A percentile compares a stretch with the other conserved stretches of the same genome.
Conservation (phyloP, 2,329 filamentous ascomycete species). For the Aspergillus piperis region DNA sequence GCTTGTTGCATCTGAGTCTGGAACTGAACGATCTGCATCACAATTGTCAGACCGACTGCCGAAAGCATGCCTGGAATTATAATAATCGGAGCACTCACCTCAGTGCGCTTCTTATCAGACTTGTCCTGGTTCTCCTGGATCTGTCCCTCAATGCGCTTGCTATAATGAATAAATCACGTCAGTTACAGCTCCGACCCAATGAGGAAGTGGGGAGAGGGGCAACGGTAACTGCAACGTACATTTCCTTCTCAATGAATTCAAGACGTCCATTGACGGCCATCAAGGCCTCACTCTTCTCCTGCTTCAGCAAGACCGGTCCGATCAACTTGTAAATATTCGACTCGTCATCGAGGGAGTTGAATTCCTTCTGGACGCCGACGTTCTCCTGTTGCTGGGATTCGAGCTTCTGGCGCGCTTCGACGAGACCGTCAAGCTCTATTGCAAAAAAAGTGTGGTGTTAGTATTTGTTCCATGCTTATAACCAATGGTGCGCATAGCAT, state of each 20-base stretch:
- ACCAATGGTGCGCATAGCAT: not conserved
- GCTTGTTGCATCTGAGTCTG: conserved; percentile 42
- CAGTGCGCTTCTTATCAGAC: conserved; percentile 65
- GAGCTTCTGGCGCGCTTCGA: conserved; percentile 83
- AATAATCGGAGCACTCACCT: conserved; percentile 50
- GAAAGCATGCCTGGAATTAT: not conserved
- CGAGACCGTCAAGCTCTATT: conserved; percentile 73
- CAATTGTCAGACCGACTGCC: conserved; percentile 18
- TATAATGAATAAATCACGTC: conserved; percentile 31
- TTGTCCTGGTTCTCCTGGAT: conserved; percentile 65
- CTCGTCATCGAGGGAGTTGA: conserved; percentile 72
- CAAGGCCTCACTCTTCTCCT: conserved; percentile 86
- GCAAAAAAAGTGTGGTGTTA: not conserved
- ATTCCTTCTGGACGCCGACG: conserved; percentile 85
- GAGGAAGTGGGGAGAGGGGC: not conserved
- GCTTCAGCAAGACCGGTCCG: conserved; percentile 89
- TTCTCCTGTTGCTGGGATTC: conserved; percentile 95
- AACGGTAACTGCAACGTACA: conserved; percentile 58
- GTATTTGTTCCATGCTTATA: not conserved
- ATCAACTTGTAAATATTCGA: conserved; percentile 96
- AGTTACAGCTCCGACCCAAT: conserved; percentile 5
- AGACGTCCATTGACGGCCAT: conserved; percentile 87
- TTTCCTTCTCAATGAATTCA: conserved; percentile 91
- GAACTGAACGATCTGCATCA: conserved; percentile 40
- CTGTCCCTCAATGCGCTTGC: conserved; percentile 66